These are phyloP conservation scores for Phytopythium sindhum DNA, from an alignment of 352 stramenopile species.

Conservation along the genomic window DNA sequence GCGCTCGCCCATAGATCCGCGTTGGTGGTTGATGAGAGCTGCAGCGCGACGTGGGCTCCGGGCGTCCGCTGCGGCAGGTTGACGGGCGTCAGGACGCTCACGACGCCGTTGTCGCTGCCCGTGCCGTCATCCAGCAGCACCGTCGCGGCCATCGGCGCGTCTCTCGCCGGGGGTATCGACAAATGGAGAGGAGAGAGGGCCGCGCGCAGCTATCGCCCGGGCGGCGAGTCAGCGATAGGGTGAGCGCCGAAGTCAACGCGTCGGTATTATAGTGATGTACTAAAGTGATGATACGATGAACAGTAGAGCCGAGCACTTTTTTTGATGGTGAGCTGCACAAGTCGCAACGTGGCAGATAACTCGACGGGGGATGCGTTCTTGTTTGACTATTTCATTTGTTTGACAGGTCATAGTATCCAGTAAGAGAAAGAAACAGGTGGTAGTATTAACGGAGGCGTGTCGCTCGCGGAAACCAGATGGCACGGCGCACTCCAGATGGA, in stretches of 20 bases:
- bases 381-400: not conserved
- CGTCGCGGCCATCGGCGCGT: slow-evolving; percentile 4
- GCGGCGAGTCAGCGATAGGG: not conserved
- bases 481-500: not conserved
- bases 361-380: not conserved
- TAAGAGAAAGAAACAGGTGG: too few relatives aligned
- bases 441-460: not conserved
- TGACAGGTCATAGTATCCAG: not conserved
- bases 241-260: not conserved
- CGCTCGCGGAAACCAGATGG: slow-evolving; percentile 4
- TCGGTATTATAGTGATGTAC: too few relatives aligned
- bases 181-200: not conserved
- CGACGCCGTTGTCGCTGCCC: slow-evolving; percentile 7
- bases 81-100: slow-evolving; percentile 10
- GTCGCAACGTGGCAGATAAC: not conserved
- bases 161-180: not conserved
- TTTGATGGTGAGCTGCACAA: not conserved
- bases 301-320: not conserved
- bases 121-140: slow-evolving; percentile 9
- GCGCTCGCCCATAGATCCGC: not conserved
- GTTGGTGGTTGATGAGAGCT: slow-evolving; percentile 5
- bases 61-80: not conserved
- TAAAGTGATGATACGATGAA: too few relatives aligned
- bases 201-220: not conserved
- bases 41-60: not conserved